phyloP scores from a whole-genome alignment of 164 flowering plant species.

The Taxillus chinensis region DNA sequence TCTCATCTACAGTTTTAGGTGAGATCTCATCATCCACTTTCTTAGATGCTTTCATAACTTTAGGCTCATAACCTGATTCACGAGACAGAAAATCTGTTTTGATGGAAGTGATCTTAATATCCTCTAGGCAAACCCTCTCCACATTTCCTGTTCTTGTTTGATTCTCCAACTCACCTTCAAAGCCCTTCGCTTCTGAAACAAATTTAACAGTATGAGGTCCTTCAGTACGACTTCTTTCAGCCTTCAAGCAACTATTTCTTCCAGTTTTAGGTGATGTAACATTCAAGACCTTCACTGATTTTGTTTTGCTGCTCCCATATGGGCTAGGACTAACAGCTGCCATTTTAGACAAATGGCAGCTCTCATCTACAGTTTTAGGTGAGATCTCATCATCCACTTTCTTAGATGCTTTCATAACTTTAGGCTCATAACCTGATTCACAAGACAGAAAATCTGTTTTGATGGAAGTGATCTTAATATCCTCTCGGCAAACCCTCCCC shows the following conservation, averaged over 20 bases:
- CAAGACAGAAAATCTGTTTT: neutral
- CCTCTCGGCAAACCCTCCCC: too few species aligned
- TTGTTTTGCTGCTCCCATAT: too few species aligned
- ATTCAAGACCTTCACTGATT: constrained; percentile 6
- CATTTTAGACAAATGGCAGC: too few species aligned
- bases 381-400: neutral
- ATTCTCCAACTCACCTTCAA: neutral
- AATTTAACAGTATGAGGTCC: constrained; percentile 1
- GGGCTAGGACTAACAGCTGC: too few species aligned
- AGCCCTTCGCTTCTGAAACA: constrained; percentile 9
- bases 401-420: too few species aligned
- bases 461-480: neutral
- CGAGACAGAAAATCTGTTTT: neutral
- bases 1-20: constrained; percentile 2
- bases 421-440: neutral
- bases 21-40: neutral
- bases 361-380: neutral
- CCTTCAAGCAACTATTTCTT: constrained; percentile 5
- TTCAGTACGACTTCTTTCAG: constrained; percentile 7
- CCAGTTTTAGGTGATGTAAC: constrained; percentile 11
- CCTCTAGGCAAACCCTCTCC: neutral
- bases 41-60: neutral
- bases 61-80: neutral
- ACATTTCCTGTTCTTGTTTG: neutral
- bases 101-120: neutral